phyloP scores from a whole-genome alignment of 2,329 filamentous ascomycete species.

The Trichoderma sp. region DNA sequence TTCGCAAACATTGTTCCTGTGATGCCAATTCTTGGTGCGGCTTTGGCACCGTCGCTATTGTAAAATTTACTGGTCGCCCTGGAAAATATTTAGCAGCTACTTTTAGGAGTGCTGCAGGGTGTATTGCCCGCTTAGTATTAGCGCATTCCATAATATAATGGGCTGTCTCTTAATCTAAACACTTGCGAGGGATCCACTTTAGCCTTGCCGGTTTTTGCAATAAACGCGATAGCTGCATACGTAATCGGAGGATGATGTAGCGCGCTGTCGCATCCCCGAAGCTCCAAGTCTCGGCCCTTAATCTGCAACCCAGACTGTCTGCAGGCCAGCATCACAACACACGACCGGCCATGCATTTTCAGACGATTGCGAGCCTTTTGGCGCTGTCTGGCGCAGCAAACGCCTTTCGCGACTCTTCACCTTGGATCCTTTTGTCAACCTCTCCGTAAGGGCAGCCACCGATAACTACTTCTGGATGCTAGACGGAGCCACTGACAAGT shows the following conservation, averaged over 20 bases:
- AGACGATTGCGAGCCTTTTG: constrained; percentile 51
- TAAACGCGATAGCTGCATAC: constrained; percentile 19
- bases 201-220: constrained; percentile 16
- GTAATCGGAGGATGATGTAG: constrained; percentile 12
- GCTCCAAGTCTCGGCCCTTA: constrained; percentile 13
- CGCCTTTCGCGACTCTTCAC: constrained; percentile 85
- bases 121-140: constrained; percentile 11
- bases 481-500: constrained; percentile 21
- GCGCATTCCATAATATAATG: not conserved
- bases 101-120: not conserved
- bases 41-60: constrained; percentile 1
- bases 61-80: constrained; percentile 2
- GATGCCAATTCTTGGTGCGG: not conserved
- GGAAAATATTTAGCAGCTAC: constrained; percentile 7
- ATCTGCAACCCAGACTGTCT: constrained; percentile 10
- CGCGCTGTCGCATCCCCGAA: constrained; percentile 24
- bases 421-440: constrained; percentile 87
- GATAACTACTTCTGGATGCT: not conserved
- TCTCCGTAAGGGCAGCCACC: constrained; percentile 66
- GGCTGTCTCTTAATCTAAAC: not conserved
- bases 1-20: constrained; percentile 53
- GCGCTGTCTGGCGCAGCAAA: constrained; percentile 62
- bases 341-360: constrained; percentile 26
- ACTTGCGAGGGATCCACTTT: constrained; percentile 1
- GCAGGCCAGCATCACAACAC: constrained; percentile 21